Evolutionary conservation across 225 moss, liverwort and hornwort species (phyloP).

Genomic region (Marchantia paleacea): DNA sequence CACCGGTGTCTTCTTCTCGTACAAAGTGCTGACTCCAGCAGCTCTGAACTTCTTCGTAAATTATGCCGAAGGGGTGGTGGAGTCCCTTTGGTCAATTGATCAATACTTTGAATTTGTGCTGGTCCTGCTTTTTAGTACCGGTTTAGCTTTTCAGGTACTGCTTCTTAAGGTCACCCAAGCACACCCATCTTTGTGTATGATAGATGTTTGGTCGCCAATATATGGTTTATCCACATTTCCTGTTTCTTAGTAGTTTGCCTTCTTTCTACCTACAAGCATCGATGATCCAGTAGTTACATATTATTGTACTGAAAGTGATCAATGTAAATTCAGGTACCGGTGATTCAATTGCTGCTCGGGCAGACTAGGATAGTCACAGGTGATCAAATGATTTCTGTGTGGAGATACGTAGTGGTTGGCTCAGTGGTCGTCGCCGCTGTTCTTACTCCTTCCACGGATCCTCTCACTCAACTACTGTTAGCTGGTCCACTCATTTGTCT

Average conservation of each 20-base stretch:
- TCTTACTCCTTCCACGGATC: slow-evolving; percentile 91
- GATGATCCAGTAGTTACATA: no score
- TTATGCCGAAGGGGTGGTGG: slow-evolving; percentile 92
- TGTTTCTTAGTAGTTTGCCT: background rate
- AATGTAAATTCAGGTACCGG: slow-evolving; percentile 67
- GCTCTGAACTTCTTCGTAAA: slow-evolving; percentile 93
- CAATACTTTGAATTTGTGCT: slow-evolving; percentile 99
- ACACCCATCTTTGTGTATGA: background rate
- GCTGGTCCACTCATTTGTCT: slow-evolving; percentile 88
- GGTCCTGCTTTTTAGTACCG: slow-evolving; percentile 97
- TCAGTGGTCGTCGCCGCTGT: slow-evolving; percentile 82
- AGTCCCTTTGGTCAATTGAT: slow-evolving; percentile 98
- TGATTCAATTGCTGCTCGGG: slow-evolving; percentile 87
- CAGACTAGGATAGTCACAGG: slow-evolving; percentile 81
- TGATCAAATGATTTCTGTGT: slow-evolving; percentile 89
- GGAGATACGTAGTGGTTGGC: slow-evolving; percentile 98
- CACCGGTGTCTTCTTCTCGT: slow-evolving; percentile 78
- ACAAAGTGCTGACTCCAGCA: slow-evolving; percentile 87
- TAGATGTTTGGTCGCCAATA: background rate
- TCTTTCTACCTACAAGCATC: background rate
- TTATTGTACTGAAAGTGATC: no score
- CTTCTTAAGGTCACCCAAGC: background rate
- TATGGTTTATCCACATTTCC: no score
- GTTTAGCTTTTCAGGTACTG: slow-evolving; percentile 84
- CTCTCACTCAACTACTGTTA: slow-evolving; percentile 83